A percentile compares a stretch with the other conserved stretches of the same genome.
Evolutionary conservation across 2,329 filamentous ascomycete genomes (phyloP).

Genomic region (Fusarium pseudoanthophilum): DNA sequence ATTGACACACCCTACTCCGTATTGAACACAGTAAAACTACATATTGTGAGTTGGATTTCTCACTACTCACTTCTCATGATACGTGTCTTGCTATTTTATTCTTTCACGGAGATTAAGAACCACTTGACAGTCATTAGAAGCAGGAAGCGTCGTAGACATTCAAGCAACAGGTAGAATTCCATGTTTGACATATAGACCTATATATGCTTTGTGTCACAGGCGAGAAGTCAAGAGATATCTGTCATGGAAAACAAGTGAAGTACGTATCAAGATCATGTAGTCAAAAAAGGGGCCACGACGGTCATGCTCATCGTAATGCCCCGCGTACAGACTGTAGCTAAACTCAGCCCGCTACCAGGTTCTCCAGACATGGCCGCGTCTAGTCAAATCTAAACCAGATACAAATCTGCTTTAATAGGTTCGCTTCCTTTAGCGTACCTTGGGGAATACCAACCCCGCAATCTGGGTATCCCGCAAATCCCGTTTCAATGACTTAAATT

Average conservation of each 20-base stretch:
- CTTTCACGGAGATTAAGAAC: too few species aligned
- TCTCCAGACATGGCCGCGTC: background rate
- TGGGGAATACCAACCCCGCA: background rate
- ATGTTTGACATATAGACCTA: background rate
- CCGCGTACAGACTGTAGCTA: background rate
- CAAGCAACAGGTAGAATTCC: accelerated
- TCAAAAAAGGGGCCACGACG: background rate
- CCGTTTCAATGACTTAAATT: background rate
- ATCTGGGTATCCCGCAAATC: accelerated
- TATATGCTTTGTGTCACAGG: background rate
- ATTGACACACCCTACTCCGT: too few species aligned
- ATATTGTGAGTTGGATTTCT: too few species aligned
- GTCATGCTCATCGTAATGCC: background rate
- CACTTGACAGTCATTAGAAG: too few species aligned
- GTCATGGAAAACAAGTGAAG: accelerated
- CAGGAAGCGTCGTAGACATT: too few species aligned
- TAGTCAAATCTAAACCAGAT: background rate
- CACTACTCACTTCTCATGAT: too few species aligned
- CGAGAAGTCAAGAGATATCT: background rate
- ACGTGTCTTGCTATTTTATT: too few species aligned
- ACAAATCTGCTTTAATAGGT: background rate
- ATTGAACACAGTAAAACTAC: too few species aligned
- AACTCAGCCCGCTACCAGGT: background rate
- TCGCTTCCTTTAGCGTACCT: background rate
- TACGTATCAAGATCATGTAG: accelerated